Base-by-base conservation (phyloP, 768 basidiomycete genomes). In the Boletus rex-veris region DNA sequence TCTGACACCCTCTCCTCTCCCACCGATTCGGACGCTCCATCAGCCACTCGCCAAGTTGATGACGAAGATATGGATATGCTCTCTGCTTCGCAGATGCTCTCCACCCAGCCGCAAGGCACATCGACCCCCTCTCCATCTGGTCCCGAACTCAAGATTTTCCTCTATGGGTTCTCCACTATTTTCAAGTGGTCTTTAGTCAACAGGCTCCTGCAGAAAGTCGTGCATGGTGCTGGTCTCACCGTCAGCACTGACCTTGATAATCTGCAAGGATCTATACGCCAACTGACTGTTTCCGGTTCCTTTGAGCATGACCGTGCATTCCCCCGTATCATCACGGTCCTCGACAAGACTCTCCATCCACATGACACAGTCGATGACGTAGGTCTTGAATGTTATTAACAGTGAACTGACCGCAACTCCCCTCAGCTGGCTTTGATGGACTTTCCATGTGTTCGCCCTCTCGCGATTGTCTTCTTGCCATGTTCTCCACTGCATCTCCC, bases 401-500 rank as follows among this genome's bases (percentile, higher is more conserved):
- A 42, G 38, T 56, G 59, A 59, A 66, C 62, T 72, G 53, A 73
- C 64, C 52, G 58, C 65, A 71, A 68, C 58, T 56, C 15, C 24
- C 38, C 21, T 42, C 66, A 82, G 80, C 70, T 75, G 68, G 68
- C 64, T 63, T 63, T 67, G 55, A 74, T 74, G 68, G 64, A 65
- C 48, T 58, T 62, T 63, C 61, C 68, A 53, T 71, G 70, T 48
- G 70, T 73, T 61, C 84, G 78, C 50, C 87, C 87, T 31, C 72
- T 90, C 58, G 88, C 85, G 21, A 74, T 90, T 55, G 73, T 89
- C 52, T 87, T 82, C 69, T 69, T 88, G 43, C 88, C 88, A 46
- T 76, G 75, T 54, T 60, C 71, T 19, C 68, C 75, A 53, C 65
- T 69, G 10, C 55, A 50, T 43, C 62, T 73, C 1, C 71, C 73